These are phyloP conservation scores for Rhizopogon vinicolor DNA, from an alignment of 768 basidiomycete species.

Conservation along the genomic window DNA sequence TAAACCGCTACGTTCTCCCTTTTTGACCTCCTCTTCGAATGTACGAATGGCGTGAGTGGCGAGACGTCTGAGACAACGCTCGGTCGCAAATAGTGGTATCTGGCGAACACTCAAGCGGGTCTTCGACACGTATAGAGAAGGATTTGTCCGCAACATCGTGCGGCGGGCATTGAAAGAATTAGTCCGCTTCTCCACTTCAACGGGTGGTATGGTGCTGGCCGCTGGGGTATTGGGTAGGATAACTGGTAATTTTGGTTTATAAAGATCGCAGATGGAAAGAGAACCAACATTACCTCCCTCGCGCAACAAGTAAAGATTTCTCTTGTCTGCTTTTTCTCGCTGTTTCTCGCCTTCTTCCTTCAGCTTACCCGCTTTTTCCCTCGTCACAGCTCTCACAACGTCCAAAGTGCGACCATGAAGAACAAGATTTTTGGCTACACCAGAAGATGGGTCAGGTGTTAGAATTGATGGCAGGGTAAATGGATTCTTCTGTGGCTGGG, in stretches of 20 bases:
- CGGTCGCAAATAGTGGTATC: slow-evolving; percentile 85
- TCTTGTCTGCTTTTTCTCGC: slow-evolving; percentile 88
- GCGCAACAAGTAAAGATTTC: slow-evolving; percentile 91
- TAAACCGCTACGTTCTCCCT: slow-evolving; percentile 53
- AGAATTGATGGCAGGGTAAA: slow-evolving; percentile 86
- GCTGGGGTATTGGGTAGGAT: slow-evolving; percentile 86
- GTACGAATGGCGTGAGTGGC: slow-evolving; percentile 74
- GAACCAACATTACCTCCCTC: slow-evolving; percentile 75
- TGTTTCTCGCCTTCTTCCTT: slow-evolving; percentile 84
- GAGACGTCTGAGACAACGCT: slow-evolving; percentile 85
- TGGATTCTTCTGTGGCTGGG: slow-evolving; percentile 71
- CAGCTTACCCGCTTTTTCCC: slow-evolving; percentile 83
- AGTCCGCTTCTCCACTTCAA: slow-evolving; percentile 84
- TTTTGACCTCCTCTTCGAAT: slow-evolving; percentile 77
- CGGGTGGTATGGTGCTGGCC: slow-evolving; percentile 60
- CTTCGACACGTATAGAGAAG: slow-evolving; percentile 89
- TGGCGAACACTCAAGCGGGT: slow-evolving; percentile 94
- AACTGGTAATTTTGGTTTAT: slow-evolving; percentile 43
- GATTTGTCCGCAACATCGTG: slow-evolving; percentile 82
- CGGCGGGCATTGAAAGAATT: slow-evolving; percentile 83
- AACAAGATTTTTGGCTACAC: slow-evolving; percentile 76
- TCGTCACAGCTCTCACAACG: slow-evolving; percentile 83
- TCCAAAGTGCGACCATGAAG: slow-evolving; percentile 92
- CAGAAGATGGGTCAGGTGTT: slow-evolving; percentile 89
- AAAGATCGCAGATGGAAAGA: neutral